Conservation (phyloP, 164 flowering plant genomes). For the Tinospora cordifolia region DNA sequence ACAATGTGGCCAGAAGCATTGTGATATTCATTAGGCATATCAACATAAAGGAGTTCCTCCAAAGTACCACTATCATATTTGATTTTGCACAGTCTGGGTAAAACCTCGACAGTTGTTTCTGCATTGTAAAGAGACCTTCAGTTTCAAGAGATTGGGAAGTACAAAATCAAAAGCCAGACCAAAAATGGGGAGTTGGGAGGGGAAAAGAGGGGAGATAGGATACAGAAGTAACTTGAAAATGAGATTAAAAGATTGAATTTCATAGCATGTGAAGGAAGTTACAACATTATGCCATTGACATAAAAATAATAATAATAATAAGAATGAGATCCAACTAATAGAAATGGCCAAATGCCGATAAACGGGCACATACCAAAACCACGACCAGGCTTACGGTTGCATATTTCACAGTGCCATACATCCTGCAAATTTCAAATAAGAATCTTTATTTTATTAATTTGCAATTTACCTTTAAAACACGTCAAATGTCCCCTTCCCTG, state of each 20-base stretch:
- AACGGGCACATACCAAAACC: constrained; percentile 76
- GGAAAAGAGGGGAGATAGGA: too few relatives aligned
- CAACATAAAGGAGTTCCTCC: constrained; percentile 96
- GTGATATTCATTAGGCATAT: constrained; percentile 91
- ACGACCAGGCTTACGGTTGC: constrained; percentile 96
- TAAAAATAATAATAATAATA: not conserved
- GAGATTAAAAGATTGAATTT: not conserved
- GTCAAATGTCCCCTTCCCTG: not conserved
- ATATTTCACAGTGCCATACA: constrained; percentile 99
- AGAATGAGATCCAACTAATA: not conserved
- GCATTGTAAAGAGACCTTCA: constrained; percentile 17
- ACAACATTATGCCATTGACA: not conserved
- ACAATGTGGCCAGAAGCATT: constrained; percentile 93
- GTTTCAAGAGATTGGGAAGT: not conserved
- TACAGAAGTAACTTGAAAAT: not conserved
- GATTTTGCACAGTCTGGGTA: constrained; percentile 93
- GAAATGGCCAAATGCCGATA: not conserved
- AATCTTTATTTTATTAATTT: not conserved
- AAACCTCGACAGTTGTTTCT: constrained; percentile 97
- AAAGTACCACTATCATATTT: constrained; percentile 98
- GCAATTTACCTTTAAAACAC: not conserved
- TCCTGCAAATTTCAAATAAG: constrained; percentile 46
- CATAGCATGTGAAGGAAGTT: not conserved
- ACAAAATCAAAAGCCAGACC: not conserved
- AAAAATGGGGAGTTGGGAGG: not conserved